Percentiles rank a stretch among this genome's conserved stretches.
Evolutionary conservation across 2,329 filamentous ascomycete genomes (phyloP).

Genomic region (Aureobasidium sp.): DNA sequence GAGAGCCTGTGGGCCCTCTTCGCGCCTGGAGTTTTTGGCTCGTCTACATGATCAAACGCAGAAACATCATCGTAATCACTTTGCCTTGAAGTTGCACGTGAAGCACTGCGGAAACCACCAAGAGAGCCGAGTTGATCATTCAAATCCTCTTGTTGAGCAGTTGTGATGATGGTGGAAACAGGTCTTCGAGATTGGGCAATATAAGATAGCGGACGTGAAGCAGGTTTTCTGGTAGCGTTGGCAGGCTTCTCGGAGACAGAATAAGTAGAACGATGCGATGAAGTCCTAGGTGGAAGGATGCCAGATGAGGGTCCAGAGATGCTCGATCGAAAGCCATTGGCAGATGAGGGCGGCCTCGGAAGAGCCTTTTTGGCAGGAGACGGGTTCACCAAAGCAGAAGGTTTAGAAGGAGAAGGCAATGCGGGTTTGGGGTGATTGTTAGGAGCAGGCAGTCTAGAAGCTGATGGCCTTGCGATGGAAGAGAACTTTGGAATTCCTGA

Average conservation of each 20-base stretch:
- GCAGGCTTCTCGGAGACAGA: not conserved
- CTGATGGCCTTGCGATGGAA: constrained; percentile 17
- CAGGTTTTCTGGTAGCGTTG: not conserved
- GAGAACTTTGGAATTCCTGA: constrained; percentile 13
- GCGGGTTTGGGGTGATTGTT: constrained; percentile 2
- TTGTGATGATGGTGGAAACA: not conserved
- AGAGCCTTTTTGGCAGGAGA: constrained; percentile 8
- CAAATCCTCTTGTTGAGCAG: constrained; percentile 24
- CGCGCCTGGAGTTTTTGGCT: constrained; percentile 20
- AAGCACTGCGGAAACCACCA: constrained; percentile 38
- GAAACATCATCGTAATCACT: constrained; percentile 27
- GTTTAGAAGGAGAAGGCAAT: constrained; percentile 7
- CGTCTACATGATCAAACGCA: constrained; percentile 18
- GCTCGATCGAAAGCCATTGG: constrained; percentile 18
- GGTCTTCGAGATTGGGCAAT: constrained; percentile 8
- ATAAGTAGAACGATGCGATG: constrained; percentile 6
- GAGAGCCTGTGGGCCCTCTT: constrained; percentile 47
- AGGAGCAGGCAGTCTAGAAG: constrained; percentile 16
- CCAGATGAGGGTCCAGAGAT: not conserved
- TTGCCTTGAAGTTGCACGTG: constrained; percentile 35
- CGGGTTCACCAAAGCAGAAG: not conserved
- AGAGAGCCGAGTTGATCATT: constrained; percentile 38
- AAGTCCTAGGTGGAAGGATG: constrained; percentile 3
- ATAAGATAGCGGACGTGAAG: constrained; percentile 6
- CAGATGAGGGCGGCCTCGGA: not conserved